Evolutionary conservation across 2,329 filamentous ascomycete genomes (phyloP).

Genomic region (Phialemonium atrogriseum): DNA sequence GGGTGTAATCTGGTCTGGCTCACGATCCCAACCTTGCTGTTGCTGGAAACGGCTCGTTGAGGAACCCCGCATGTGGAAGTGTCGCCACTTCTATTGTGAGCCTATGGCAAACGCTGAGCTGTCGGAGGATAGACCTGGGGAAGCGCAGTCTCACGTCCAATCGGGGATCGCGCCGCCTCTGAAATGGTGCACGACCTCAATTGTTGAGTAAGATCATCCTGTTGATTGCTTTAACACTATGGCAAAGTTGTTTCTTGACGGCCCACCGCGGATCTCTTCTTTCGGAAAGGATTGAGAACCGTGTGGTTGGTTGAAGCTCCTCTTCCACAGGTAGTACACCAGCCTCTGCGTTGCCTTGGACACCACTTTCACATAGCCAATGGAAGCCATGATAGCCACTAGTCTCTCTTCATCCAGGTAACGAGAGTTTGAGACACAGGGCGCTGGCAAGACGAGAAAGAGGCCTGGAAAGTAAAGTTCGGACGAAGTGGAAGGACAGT

Average conservation of each 20-base stretch:
- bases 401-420: constrained; percentile 72
- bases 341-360: constrained; percentile 75
- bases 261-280: constrained; percentile 66
- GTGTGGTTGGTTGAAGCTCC: constrained; percentile 18
- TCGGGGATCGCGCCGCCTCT: too few relatives aligned
- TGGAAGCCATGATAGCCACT: constrained; percentile 60
- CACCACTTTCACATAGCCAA: constrained; percentile 62
- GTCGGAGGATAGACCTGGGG: too few relatives aligned
- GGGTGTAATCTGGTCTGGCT: too few relatives aligned
- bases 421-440: constrained; percentile 83
- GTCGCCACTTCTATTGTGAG: too few relatives aligned
- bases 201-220: too few relatives aligned
- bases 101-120: too few relatives aligned
- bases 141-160: too few relatives aligned
- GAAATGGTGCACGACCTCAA: too few relatives aligned
- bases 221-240: constrained; percentile 51
- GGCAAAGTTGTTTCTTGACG: constrained; percentile 81
- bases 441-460: constrained; percentile 83
- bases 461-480: constrained; percentile 53
- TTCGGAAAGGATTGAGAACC: constrained; percentile 50
- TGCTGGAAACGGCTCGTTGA: too few relatives aligned
- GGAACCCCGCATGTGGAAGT: too few relatives aligned
- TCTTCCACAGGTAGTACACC: constrained; percentile 80
- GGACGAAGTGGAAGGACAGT: constrained; percentile 6
- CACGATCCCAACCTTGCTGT: too few relatives aligned